Evolutionary conservation across 441 rosid species (phyloP).

Genomic region (Breynia disticha): DNA sequence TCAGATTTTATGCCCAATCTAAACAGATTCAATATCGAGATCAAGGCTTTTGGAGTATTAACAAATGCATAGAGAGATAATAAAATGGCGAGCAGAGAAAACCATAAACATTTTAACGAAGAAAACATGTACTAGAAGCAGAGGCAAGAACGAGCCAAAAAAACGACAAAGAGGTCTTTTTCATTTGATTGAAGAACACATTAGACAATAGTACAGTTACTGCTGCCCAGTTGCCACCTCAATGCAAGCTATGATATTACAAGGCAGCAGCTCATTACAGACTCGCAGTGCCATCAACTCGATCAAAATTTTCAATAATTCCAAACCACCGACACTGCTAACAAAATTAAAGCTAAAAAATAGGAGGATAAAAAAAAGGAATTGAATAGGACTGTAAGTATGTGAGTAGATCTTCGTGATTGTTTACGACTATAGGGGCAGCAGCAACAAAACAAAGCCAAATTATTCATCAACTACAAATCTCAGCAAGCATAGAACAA

Average conservation of each 20-base stretch:
- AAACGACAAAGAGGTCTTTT: neutral
- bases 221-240: conserved; percentile 7
- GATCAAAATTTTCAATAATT: conserved; percentile 17
- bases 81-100: too few species aligned
- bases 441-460: conserved; percentile 16
- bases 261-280: conserved; percentile 1
- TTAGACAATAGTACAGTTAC: conserved; percentile 6
- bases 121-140: too few species aligned
- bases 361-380: neutral
- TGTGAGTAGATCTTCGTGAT: neutral
- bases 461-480: conserved; percentile 25
- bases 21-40: too few species aligned
- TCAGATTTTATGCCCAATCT: too few species aligned
- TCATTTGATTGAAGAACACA: conserved; percentile 5
- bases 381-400: conserved; percentile 20
- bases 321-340: conserved; percentile 12
- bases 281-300: conserved; percentile 16
- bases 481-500: conserved; percentile 18
- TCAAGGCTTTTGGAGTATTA: too few species aligned
- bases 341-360: conserved; percentile 3
- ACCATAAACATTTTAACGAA: too few species aligned
- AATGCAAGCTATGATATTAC: neutral
- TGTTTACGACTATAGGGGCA: conserved; percentile 5
- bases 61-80: too few species aligned
- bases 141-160: too few species aligned